Conservation (phyloP, 1,284 basidiomycete genomes). For the Fomitopsis betulina region DNA sequence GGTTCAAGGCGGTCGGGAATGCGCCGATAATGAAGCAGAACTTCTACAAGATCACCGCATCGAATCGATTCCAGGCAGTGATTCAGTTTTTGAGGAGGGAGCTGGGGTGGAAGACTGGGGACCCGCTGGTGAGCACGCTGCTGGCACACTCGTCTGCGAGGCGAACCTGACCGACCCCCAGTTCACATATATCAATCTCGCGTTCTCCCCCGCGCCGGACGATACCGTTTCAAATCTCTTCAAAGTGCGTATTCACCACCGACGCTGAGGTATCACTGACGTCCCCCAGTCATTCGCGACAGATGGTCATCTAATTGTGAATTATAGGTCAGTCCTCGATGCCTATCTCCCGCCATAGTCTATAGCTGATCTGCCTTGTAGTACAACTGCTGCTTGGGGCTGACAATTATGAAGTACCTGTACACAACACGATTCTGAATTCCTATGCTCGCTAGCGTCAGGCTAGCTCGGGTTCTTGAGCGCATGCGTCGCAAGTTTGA, state of each 20-base stretch:
- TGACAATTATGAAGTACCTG: slow-evolving; percentile 24
- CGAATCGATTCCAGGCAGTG: slow-evolving; percentile 93
- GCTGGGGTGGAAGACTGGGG: slow-evolving; percentile 82
- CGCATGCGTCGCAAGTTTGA: no score
- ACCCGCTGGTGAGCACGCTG: slow-evolving; percentile 70
- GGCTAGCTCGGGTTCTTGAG: no score
- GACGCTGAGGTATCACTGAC: neutral
- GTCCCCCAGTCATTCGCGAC: slow-evolving; percentile 80
- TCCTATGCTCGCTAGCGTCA: neutral
- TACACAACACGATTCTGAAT: neutral
- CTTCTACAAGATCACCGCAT: slow-evolving; percentile 95
- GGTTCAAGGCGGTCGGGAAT: slow-evolving; percentile 98
- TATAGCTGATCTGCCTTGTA: slow-evolving; percentile 22
- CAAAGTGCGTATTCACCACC: slow-evolving; percentile 47
- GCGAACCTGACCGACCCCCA: slow-evolving; percentile 28
- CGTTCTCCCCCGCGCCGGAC: slow-evolving; percentile 92
- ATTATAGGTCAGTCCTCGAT: slow-evolving; percentile 68
- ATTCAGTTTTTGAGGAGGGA: slow-evolving; percentile 92
- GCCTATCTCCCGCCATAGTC: neutral
- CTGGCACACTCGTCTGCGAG: neutral
- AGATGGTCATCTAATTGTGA: slow-evolving; percentile 92
- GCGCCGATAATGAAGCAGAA: slow-evolving; percentile 99
- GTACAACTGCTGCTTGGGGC: slow-evolving; percentile 73
- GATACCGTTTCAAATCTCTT: slow-evolving; percentile 89
- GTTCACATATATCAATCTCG: slow-evolving; percentile 99